phyloP scores from a whole-genome alignment of 306 rosid species.

The Trifolium dubium region DNA sequence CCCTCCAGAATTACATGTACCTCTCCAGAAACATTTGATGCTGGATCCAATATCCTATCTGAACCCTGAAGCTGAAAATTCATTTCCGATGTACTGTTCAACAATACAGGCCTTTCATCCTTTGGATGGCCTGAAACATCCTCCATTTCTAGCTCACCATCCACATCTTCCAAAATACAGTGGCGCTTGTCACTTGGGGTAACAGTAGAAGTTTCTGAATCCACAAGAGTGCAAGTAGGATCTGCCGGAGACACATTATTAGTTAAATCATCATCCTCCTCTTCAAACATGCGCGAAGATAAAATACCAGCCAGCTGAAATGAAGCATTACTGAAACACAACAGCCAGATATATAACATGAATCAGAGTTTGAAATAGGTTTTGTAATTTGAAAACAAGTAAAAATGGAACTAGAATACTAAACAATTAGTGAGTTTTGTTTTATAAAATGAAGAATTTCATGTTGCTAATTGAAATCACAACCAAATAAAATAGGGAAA shows the following conservation, averaged over 20 bases:
- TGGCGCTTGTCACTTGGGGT: conserved; percentile 94
- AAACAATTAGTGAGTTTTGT: conserved; percentile 27
- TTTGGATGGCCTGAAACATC: conserved; percentile 92
- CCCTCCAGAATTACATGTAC: conserved; percentile 61
- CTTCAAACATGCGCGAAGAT: conserved; percentile 74
- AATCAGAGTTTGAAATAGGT: conserved; percentile 37
- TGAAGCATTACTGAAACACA: conserved; percentile 84
- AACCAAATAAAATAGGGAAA: conserved; percentile 30
- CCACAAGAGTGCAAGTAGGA: conserved; percentile 55
- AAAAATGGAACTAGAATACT: conserved; percentile 1
- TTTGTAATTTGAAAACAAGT: not conserved
- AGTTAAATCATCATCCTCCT: conserved; percentile 75
- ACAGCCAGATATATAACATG: conserved; percentile 31
- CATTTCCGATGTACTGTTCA: conserved; percentile 54
- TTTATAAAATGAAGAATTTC: conserved; percentile 11
- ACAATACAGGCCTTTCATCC: conserved; percentile 61
- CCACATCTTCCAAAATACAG: conserved; percentile 92
- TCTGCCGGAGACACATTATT: conserved; percentile 57
- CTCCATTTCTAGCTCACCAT: conserved; percentile 99
- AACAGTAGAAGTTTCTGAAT: conserved; percentile 67
- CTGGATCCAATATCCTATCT: conserved; percentile 53
- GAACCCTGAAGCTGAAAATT: conserved; percentile 55
- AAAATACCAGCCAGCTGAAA: conserved; percentile 94
- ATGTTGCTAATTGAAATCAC: conserved; percentile 19
- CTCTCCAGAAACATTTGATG: conserved; percentile 52